Evolutionary conservation across 495 filamentous ascomycete genomes (phyloP), one percentile per base, ranked within the genome.

Genomic region (Penicillium pulvis): DNA sequence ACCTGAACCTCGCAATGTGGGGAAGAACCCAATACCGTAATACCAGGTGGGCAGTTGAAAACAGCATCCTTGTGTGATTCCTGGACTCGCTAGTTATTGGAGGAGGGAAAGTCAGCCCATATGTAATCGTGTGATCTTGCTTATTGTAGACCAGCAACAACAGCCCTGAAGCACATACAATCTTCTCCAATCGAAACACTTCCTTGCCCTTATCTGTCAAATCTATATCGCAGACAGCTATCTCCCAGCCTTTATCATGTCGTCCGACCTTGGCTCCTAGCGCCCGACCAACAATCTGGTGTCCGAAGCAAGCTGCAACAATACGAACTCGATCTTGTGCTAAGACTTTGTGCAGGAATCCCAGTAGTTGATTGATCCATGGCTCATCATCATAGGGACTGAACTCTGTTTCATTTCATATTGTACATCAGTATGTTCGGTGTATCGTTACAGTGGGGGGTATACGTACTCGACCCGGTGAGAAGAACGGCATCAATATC

Each of bases 21-120:
- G 1, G 89, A 90, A 16, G 79, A 80, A 6, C 87, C 92, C 0
- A 97, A 81, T 6, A 77, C 63, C 41, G 86, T 76, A 14, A 86
- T 84, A 28, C 81, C 82, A 0, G 75, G 63, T 0, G 93, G 92
- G 17, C 85, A 81, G 11, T 78, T 67, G 56, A 75, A 80, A n/a
- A 93, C 88, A 31, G 90, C 83, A 66, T 97, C 93, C 45, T 83
- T 82, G 74, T 98, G 92, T 92, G 96, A 95, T 74, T 97, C 92
- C 63, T 92, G 87, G 51, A 96, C 82, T 39, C 80, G 81, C 92
- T 95, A 61, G 44, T 51, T 28, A 8, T 41, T 41, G n/a, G 35
- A 23, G 20, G 20, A 23, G 20, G 20, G 20, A 33, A n/a, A 20
- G 19, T 28, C 3, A 28, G 28, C 28, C 51, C 44, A 60, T n/a